Conservation (phyloP, 495 filamentous ascomycete species). For the Xanthoparmelia taractica region DNA sequence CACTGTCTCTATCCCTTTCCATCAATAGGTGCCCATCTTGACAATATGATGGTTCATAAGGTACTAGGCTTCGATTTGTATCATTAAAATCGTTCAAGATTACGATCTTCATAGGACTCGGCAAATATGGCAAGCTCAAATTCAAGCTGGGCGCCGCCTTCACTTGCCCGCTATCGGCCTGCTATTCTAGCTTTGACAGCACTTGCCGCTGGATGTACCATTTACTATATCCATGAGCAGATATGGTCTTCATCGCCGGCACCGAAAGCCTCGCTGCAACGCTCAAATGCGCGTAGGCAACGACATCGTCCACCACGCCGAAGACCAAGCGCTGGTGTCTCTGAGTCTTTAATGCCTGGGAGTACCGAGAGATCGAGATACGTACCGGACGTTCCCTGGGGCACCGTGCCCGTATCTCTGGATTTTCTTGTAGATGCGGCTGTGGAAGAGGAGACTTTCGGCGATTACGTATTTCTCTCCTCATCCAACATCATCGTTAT, state of each 20-base stretch:
- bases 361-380: constrained; percentile 4
- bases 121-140: constrained; percentile 5
- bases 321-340: not conserved
- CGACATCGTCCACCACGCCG: constrained; percentile 5
- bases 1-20: not conserved
- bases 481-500: not conserved
- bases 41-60: not conserved
- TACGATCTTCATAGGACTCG: not conserved
- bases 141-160: constrained; percentile 18
- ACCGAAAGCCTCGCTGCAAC: constrained; percentile 34
- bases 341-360: not conserved
- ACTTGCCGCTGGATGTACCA: constrained; percentile 42
- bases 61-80: too few species aligned
- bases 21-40: not conserved
- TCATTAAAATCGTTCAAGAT: not conserved
- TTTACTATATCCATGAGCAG: constrained; percentile 41
- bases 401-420: constrained; percentile 11
- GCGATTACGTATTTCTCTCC: not conserved
- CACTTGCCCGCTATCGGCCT: constrained; percentile 43
- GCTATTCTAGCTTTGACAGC: constrained; percentile 44
- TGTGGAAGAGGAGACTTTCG: constrained; percentile 1
- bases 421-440: constrained; percentile 6
- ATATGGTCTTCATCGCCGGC: constrained; percentile 25
- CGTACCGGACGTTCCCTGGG: constrained; percentile 4
- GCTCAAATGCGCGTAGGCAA: constrained; percentile 41